These are phyloP conservation scores for Parmelia sp. DNA, from an alignment of 495 filamentous ascomycete species.

Conservation along the genomic window DNA sequence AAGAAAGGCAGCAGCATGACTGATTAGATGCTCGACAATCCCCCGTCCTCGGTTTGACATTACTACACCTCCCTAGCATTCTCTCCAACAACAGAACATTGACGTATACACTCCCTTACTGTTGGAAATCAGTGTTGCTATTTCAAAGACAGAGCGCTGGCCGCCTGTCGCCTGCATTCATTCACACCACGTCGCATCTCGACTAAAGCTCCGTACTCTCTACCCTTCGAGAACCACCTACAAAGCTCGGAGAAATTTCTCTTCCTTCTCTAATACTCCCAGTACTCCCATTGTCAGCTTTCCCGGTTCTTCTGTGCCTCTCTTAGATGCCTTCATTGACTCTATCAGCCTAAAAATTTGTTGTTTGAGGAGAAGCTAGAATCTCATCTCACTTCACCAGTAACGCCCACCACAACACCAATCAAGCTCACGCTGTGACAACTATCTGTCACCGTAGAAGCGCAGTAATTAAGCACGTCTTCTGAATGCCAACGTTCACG, in stretches of 20 bases:
- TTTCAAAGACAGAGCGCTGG: slow-evolving; percentile 13
- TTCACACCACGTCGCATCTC: neutral
- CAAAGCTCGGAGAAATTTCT: neutral
- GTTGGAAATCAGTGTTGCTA: neutral
- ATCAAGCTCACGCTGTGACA: neutral
- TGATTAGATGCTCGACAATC: neutral
- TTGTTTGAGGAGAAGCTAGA: neutral
- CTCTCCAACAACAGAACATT: neutral
- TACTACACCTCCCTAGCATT: neutral
- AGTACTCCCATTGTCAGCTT: neutral
- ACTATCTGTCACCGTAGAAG: neutral
- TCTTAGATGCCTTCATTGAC: neutral
- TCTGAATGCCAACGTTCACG: neutral
- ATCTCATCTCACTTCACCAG: neutral
- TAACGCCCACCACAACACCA: neutral
- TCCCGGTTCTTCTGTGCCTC: neutral
- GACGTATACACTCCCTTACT: slow-evolving; percentile 5
- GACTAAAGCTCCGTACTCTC: neutral
- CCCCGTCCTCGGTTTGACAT: neutral
- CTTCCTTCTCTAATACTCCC: neutral
- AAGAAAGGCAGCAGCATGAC: neutral
- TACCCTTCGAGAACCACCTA: neutral
- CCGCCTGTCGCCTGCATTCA: neutral
- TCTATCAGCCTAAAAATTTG: too few species aligned
- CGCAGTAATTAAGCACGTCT: neutral